These are phyloP conservation scores for Agrocybe praecox DNA, from an alignment of 768 basidiomycete species.

Conservation along the genomic window DNA sequence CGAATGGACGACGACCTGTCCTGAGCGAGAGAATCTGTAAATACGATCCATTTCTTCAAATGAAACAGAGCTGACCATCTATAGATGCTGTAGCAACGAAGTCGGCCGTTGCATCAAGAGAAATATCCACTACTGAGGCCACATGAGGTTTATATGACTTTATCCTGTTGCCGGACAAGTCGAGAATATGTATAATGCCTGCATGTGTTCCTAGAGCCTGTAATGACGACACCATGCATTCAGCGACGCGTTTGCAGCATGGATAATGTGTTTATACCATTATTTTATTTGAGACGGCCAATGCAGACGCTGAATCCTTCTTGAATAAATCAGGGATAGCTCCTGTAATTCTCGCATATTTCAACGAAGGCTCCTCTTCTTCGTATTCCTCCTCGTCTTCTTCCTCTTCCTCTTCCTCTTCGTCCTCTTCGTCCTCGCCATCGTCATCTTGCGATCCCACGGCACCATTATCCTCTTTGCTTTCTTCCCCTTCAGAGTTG, in stretches of 20 bases:
- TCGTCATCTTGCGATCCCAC: not conserved
- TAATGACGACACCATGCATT: constrained; percentile 4
- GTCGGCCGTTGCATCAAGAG: constrained; percentile 81
- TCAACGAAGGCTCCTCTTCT: constrained; percentile 90
- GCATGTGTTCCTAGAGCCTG: constrained; percentile 92
- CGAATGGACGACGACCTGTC: constrained; percentile 89
- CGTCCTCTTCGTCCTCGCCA: constrained; percentile 14
- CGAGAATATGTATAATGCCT: constrained; percentile 89
- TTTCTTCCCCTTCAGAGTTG: not conserved
- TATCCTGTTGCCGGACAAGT: constrained; percentile 75
- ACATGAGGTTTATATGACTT: constrained; percentile 91
- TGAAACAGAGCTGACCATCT: constrained; percentile 67
- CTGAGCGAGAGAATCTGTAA: constrained; percentile 43
- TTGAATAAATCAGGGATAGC: constrained; percentile 74
- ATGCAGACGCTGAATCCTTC: constrained; percentile 88
- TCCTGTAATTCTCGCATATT: constrained; percentile 84
- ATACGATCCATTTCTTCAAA: not conserved
- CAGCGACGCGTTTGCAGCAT: not conserved
- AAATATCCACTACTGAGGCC: constrained; percentile 85
- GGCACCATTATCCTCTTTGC: not conserved
- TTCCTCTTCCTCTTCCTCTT: constrained; percentile 26
- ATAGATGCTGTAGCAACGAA: constrained; percentile 92
- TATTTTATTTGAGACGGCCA: constrained; percentile 72
- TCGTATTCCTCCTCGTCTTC: constrained; percentile 43
- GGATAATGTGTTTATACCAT: constrained; percentile 48